Conservation (phyloP, 179 eudicot genomes). For the Vitellaria paradoxa region DNA sequence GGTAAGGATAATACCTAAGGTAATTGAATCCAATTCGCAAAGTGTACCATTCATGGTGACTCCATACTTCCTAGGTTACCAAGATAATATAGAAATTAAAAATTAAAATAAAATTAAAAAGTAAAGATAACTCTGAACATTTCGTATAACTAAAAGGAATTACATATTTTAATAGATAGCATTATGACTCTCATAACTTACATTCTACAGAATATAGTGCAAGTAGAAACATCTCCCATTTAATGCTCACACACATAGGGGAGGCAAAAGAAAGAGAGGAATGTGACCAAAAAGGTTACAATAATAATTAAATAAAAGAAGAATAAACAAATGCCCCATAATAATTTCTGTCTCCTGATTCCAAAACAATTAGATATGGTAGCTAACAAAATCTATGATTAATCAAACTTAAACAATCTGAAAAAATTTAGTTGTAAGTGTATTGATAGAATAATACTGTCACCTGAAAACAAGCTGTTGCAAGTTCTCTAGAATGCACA, state of each 20-base stretch:
- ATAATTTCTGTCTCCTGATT: not conserved
- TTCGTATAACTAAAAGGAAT: not conserved
- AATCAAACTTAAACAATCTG: not conserved
- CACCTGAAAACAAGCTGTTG: conserved; percentile 56
- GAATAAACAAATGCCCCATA: not conserved
- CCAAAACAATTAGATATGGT: not conserved
- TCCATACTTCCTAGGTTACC: too few species aligned
- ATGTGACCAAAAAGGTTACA: too few species aligned
- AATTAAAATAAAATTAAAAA: too few species aligned
- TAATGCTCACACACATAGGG: not conserved
- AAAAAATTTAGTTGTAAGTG: not conserved
- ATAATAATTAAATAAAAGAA: too few species aligned
- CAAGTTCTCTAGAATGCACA: conserved; percentile 77
- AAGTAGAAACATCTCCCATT: not conserved
- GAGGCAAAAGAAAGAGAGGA: not conserved
- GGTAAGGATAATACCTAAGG: too few species aligned
- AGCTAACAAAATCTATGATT: not conserved
- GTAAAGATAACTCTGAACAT: too few species aligned
- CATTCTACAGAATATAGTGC: not conserved
- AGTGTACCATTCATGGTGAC: too few species aligned
- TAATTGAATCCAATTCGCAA: too few species aligned
- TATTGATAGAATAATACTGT: not conserved
- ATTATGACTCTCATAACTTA: not conserved
- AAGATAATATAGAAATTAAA: too few species aligned
- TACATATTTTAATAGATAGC: not conserved